Conservation (phyloP, 1,284 basidiomycete species). For the Melampsora larici-populina region DNA sequence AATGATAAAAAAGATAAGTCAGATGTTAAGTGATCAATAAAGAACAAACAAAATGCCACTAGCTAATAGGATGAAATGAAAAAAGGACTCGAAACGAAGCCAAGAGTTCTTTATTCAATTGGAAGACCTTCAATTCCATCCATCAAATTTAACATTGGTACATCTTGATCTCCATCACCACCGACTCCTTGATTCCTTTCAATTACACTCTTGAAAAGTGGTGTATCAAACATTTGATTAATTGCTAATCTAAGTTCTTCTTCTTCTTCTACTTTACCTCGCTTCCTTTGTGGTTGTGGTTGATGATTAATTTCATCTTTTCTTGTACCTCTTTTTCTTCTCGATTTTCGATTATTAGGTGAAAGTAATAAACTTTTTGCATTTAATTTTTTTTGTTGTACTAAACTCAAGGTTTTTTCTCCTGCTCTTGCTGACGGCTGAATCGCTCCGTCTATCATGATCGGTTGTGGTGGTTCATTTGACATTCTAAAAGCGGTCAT, state of each 20-base stretch:
- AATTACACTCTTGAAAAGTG: constrained; percentile 3
- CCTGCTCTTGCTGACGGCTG: constrained; percentile 1
- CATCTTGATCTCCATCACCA: neutral
- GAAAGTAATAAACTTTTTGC: neutral
- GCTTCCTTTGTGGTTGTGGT: too few relatives aligned
- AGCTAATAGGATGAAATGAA: neutral
- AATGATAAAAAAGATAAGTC: too few relatives aligned
- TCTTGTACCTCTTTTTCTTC: too few relatives aligned
- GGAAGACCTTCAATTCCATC: constrained; percentile 12
- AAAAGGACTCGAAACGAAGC: neutral
- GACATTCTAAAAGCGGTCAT: constrained; percentile 49
- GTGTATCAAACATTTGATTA: neutral
- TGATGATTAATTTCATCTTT: too few relatives aligned
- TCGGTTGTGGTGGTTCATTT: neutral
- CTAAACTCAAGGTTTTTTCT: constrained; percentile 17
- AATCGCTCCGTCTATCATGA: constrained; percentile 30
- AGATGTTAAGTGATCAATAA: too few relatives aligned
- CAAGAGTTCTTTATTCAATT: neutral
- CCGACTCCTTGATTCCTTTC: neutral
- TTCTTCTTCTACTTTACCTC: too few relatives aligned
- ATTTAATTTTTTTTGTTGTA: neutral
- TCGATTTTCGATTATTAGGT: neutral
- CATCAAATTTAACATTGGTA: constrained; percentile 22
- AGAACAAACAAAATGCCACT: too few relatives aligned
- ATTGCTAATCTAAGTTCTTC: neutral